phyloP scores from a whole-genome alignment of 305 asterid genomes.

The Andrographis paniculata region DNA sequence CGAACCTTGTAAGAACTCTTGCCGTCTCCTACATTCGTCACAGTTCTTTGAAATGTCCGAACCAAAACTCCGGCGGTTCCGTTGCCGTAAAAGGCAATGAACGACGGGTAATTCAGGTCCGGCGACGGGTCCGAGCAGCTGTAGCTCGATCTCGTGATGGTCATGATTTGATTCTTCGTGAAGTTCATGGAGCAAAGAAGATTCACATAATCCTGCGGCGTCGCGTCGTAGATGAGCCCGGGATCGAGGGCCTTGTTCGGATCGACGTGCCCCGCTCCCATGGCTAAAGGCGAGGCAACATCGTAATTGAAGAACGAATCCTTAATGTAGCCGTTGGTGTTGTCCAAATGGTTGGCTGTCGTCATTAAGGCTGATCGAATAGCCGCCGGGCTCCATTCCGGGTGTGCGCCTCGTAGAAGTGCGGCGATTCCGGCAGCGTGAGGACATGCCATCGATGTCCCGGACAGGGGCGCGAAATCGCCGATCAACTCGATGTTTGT shows the following conservation, averaged over 20 bases:
- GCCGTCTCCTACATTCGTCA: conserved; percentile 36
- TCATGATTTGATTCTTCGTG: conserved; percentile 27
- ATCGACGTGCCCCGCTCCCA: conserved; percentile 45
- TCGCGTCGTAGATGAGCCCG: conserved; percentile 46
- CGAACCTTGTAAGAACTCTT: conserved; percentile 22
- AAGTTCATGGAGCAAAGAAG: conserved; percentile 46
- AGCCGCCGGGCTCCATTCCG: conserved; percentile 53
- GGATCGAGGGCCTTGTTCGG: conserved; percentile 50
- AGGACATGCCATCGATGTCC: conserved; percentile 62
- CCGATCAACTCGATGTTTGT: conserved; percentile 11
- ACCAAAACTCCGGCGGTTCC: conserved; percentile 8
- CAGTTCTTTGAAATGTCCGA: conserved; percentile 27
- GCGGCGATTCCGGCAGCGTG: conserved; percentile 50
- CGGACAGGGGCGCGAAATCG: conserved; percentile 23
- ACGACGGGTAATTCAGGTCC: conserved; percentile 55
- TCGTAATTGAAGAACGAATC: conserved; percentile 20
- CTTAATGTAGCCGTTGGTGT: conserved; percentile 21
- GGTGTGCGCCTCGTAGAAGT: conserved; percentile 44
- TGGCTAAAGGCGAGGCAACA: conserved; percentile 32
- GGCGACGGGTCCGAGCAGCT: conserved; percentile 25
- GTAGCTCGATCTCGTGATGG: conserved; percentile 34
- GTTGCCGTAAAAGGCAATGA: conserved; percentile 26
- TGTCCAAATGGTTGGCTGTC: conserved; percentile 36
- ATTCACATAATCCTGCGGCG: conserved; percentile 36
- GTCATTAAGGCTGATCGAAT: conserved; percentile 54